Evolutionary conservation across 2,329 filamentous ascomycete species (phyloP), one percentile per base, ranked within the genome.

Genomic region (Sporothrix pseudoabietina): DNA sequence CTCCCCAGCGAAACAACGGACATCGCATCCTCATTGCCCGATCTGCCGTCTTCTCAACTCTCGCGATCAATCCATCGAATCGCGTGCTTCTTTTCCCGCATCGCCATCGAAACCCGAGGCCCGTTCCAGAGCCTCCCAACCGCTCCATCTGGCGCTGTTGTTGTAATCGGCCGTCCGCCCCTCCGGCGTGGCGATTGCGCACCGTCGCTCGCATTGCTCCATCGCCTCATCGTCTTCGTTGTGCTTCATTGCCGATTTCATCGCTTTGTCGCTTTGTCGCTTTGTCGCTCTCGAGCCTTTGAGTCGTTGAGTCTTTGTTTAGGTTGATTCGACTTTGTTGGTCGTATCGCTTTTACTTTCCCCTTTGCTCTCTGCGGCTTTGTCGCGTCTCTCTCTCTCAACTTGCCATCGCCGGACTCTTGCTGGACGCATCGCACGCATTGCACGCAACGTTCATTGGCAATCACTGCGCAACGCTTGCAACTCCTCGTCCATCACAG

Each of bases 401-500:
- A 41, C 59, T 49, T 35, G 32, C 35, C 49, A 10, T 44, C 52
- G 26, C 52, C 32, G 30, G 30, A 39, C 49, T 12, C 47, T 14
- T 4, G 30, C 8, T 49, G n/a, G 22, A 44, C 63, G 26, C 52
- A 41, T 44, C 49, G 41, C 9, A 12, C 35, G n/a, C 16, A 52
- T 39, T 22, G 39, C 19, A 30, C 52, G 22, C 52, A 55, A 55
- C 44, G 44, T 49, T 49, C 44, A 26, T 26, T 26, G 26, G 26
- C 10, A 49, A 19, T 1, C 14, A 49, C 14, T 49, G 44, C 14
- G 44, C 44, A 39, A 61, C 47, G 4, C 9, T 4, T 49, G 32
- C 59, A 41, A 52, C 61, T 14, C 22, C 74, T 80, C 77, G 16
- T 39, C 32, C 32, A 26, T 80, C 81, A 76, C 76, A 83, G 87